A percentile compares a stretch with the other conserved stretches of the same genome.
These are phyloP conservation scores for Vaccinium myrtillus DNA, from an alignment of 148 eudicot genomes.

Conservation along the genomic window DNA sequence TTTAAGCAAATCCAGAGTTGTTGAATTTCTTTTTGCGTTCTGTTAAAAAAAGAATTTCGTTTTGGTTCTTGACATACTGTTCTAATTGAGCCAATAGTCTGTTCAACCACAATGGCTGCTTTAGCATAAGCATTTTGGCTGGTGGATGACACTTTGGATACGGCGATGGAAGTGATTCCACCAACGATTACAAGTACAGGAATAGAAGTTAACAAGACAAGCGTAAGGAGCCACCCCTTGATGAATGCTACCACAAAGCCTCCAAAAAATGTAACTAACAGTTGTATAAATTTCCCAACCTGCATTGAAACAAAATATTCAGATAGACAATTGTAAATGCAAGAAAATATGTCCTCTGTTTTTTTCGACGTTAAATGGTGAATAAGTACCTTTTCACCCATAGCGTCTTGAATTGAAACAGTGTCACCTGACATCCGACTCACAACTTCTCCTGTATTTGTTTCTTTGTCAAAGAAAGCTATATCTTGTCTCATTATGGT, in stretches of 20 bases:
- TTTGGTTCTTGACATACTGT: constrained; percentile 46
- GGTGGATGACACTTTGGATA: constrained; percentile 56
- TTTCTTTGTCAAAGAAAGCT: constrained; percentile 61
- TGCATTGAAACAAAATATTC: constrained; percentile 23
- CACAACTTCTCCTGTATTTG: constrained; percentile 64
- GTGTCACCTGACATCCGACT: constrained; percentile 80
- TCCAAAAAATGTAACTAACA: constrained; percentile 61
- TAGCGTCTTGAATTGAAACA: constrained; percentile 70
- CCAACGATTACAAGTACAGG: constrained; percentile 62
- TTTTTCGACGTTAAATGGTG: background rate
- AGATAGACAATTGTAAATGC: background rate
- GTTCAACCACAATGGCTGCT: constrained; percentile 77
- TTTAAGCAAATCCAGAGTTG: background rate
- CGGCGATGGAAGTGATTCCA: constrained; percentile 39
- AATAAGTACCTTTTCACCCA: constrained; percentile 67
- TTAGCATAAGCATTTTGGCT: constrained; percentile 72
- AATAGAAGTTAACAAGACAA: constrained; percentile 63
- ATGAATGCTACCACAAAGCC: constrained; percentile 77
- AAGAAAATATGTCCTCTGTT: background rate
- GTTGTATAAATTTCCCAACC: constrained; percentile 83
- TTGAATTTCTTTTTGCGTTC: background rate
- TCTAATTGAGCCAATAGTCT: constrained; percentile 81
- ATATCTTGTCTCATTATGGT: constrained; percentile 27
- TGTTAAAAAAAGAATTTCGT: background rate
- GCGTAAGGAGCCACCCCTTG: constrained; percentile 88